Base-by-base conservation (phyloP, 345 rosid species). In the Crucihimalaya himalaica region DNA sequence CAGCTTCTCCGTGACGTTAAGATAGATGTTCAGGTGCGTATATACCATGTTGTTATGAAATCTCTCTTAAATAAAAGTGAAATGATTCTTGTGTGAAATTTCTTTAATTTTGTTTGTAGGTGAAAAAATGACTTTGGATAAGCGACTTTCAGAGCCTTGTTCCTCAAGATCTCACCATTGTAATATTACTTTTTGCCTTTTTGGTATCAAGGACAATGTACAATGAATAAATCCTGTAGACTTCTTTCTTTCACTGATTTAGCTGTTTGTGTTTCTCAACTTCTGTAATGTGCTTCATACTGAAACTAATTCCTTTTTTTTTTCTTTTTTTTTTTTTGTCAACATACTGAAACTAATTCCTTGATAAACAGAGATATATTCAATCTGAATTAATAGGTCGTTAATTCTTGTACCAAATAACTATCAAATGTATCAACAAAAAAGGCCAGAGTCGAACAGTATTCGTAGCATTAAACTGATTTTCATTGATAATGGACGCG, bases 1-100 rank as follows among this genome's bases (percentile, higher is more conserved):
- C 86, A 96, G 73, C 96, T 91, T 80, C 97, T 91, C 58, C 88
- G 83, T 50, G 93, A 89, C 68, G 81, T 88, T 59, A 85, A 88
- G 76, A 85, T 91, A 66, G 77, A 51, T 69, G 66, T 75, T 70
- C 64, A 53, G 68, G 81, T 76, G 21, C 31, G 48, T 56, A 18
- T 5, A 39, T 21, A 66, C 64, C 16, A 55, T 66, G 16, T 57
- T 35, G 6, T 15, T 50, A 48, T 20, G 28, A 20, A 67, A 25
- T 27, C 16, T 51, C 15, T 40, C 8, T 15, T 18, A 1, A 1
- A 42, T 8, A 32, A 15, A 67, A 16, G 11, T 48, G 19, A 13
- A 48, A 15, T 25, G 8, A 11, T 20, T 19, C 11, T 28, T 35
- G 6, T 6, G 32, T 52, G 13, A 12, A 46, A 7, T 18, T 8